Base-by-base conservation (phyloP, 2,329 filamentous ascomycete genomes). In the Fusarium nodosum region DNA sequence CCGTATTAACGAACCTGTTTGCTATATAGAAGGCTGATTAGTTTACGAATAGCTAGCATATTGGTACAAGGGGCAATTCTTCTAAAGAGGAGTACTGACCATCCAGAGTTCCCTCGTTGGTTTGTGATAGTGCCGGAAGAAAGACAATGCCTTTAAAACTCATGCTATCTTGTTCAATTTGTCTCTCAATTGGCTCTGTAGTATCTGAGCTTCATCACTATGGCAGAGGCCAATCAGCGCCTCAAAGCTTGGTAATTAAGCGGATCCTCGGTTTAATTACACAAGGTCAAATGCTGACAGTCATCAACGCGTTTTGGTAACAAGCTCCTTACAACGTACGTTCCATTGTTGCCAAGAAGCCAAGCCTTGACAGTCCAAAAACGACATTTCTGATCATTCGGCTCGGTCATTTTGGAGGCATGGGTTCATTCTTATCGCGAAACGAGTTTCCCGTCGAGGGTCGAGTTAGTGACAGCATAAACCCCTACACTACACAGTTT, bases 381-480 rank as follows among this genome's bases (percentile, higher is more conserved):
- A 7, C 2, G 9, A 3, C 1, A n/a, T 16, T 9, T 9, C 3
- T 1, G 3, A 5, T n/a, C 3, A 4, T 5, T 18, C 6, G 5
- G 10, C 5, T 13, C 2, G 16, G 3, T 2, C 2, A 6, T 3
- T 6, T 11, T 4, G 12, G 24, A 6, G 24, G 15, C 7, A 69
- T 69, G 66, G 57, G 66, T 2, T 28, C 48, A 0, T 68, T 39
- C 8, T 20, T 68, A 2, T 68, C 66, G 2, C 44, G 36, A 10
- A 44, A 56, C 1, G 41, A 68, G 9, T 70, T 69, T 10, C 66
- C 62, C 5, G 66, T 64, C 3, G 62, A 53, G 5, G 41, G 62
- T 0, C 66, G 66, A 44, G 66, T 53, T 30, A 39, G 62, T 36
- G 4, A 1, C 3, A 3, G 1, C n/a, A 11, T n/a, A 3, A 10